Evolutionary conservation across 2,329 filamentous ascomycete species (phyloP).

Genomic region (Claviceps quebecensis): DNA sequence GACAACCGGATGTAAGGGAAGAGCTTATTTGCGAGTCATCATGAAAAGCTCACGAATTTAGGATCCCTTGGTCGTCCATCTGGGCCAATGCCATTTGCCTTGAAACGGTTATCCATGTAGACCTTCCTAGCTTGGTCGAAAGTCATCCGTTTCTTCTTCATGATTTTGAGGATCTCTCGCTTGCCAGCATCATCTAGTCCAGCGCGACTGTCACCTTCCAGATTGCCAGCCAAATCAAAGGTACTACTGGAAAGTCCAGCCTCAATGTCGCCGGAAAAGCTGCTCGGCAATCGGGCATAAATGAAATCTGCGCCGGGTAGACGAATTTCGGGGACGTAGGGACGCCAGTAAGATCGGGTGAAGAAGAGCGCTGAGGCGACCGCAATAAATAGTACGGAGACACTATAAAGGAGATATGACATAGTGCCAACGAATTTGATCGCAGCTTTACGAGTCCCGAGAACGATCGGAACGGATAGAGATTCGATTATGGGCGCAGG

Average conservation of each 20-base stretch:
- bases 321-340: constrained; percentile 46
- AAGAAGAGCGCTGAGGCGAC: constrained; percentile 65
- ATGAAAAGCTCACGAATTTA: constrained; percentile 81
- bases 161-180: constrained; percentile 71
- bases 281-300: constrained; percentile 64
- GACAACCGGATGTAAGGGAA: not conserved
- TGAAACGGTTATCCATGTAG: constrained; percentile 76
- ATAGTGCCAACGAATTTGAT: constrained; percentile 30
- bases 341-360: constrained; percentile 65
- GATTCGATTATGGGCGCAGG: not conserved
- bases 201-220: constrained; percentile 65
- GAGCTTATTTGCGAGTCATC: constrained; percentile 3
- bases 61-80: constrained; percentile 83
- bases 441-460: not conserved
- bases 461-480: not conserved
- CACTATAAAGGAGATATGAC: constrained; percentile 67
- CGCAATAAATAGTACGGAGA: constrained; percentile 59
- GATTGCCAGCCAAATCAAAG: constrained; percentile 72
- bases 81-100: constrained; percentile 72
- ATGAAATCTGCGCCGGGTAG: constrained; percentile 44
- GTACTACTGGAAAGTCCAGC: constrained; percentile 68
- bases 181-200: constrained; percentile 75
- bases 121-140: constrained; percentile 86
- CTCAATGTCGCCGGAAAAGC: constrained; percentile 76
- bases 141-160: constrained; percentile 68